Percentiles rank a stretch among this genome's conserved stretches.
Evolutionary conservation across 2,329 filamentous ascomycete genomes (phyloP).

Genomic region (Fusarium sp.): DNA sequence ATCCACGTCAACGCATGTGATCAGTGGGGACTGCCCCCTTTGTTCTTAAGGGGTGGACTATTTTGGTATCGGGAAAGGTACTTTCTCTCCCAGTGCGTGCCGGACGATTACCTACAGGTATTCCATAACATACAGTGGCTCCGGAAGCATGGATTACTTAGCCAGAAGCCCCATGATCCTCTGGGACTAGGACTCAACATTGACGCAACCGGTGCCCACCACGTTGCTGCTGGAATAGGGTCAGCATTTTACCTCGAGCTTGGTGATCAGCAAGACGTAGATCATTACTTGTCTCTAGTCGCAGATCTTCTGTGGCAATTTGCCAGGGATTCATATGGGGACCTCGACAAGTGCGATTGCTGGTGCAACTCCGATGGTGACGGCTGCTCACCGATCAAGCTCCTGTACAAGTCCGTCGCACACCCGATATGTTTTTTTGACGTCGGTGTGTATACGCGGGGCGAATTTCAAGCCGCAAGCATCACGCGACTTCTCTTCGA

Average conservation of each 20-base stretch:
- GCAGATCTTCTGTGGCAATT: neutral
- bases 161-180: neutral
- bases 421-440: rapidly evolving
- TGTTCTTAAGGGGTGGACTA: rapidly evolving
- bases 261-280: neutral
- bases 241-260: rapidly evolving
- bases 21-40: neutral
- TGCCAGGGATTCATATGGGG: neutral
- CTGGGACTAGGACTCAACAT: neutral
- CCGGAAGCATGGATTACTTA: neutral
- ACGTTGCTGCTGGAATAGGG: neutral
- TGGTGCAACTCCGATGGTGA: neutral
- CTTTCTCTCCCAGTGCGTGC: neutral
- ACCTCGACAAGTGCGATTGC: neutral
- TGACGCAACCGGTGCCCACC: neutral
- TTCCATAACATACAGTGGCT: neutral
- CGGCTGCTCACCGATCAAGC: neutral
- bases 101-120: rapidly evolving
- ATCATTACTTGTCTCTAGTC: neutral
- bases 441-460: rapidly evolving
- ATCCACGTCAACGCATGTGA: neutral
- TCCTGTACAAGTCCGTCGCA: neutral
- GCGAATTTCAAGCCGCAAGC: neutral
- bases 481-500: neutral
- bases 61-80: rapidly evolving